phyloP scores from a whole-genome alignment of 805 yeast species.

The Lachancea dasiensis region DNA sequence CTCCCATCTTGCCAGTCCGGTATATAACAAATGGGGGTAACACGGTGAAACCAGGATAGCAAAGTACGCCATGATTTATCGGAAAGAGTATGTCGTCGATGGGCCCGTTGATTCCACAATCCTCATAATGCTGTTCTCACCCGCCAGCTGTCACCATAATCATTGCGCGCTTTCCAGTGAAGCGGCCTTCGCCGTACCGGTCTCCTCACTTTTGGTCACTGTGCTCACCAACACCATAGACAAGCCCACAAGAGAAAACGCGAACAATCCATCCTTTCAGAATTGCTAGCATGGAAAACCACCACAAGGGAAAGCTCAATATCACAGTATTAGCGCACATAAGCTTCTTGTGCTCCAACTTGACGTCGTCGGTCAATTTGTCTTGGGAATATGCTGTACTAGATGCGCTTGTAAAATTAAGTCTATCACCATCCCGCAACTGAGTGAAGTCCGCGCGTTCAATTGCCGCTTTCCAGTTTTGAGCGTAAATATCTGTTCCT shows the following conservation, averaged over 20 bases:
- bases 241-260: conserved; percentile 22
- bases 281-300: conserved; percentile 31
- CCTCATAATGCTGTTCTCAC: conserved; percentile 9
- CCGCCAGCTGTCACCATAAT: conserved; percentile 18
- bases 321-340: conserved; percentile 29
- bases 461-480: conserved; percentile 21
- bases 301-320: conserved; percentile 30
- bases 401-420: conserved; percentile 19
- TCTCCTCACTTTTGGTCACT: conserved; percentile 12
- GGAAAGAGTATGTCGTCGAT: conserved; percentile 22
- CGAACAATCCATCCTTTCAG: conserved; percentile 30
- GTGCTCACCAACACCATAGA: conserved; percentile 20
- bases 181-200: conserved; percentile 24
- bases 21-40: conserved; percentile 20
- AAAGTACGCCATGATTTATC: conserved; percentile 23
- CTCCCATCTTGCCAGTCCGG: conserved; percentile 7
- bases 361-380: conserved; percentile 26
- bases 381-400: conserved; percentile 11
- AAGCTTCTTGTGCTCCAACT: conserved; percentile 26
- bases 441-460: conserved; percentile 21
- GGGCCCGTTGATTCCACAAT: conserved; percentile 21
- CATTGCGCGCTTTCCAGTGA: conserved; percentile 24
- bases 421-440: conserved; percentile 12
- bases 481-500: conserved; percentile 23
- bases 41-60: conserved; percentile 21